Percentiles rank a stretch among this genome's conserved stretches.
These are phyloP conservation scores for Phycomyces nitens DNA, from an alignment of 192 early-diverging fungal species.

Conservation along the genomic window DNA sequence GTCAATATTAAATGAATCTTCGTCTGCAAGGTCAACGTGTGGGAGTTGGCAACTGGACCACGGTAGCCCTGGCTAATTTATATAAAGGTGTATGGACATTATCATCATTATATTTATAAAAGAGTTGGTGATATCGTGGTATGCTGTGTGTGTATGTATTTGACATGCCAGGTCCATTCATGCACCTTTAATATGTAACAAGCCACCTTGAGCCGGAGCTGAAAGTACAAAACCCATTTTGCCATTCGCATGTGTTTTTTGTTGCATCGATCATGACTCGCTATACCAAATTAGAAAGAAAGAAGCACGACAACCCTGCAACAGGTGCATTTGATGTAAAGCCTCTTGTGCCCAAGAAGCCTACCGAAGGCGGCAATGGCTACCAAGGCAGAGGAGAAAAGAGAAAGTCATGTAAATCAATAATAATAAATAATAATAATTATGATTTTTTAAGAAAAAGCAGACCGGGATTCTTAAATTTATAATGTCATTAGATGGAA, in stretches of 20 bases:
- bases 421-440: neutral
- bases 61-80: no score
- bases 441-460: no score
- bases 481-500: neutral
- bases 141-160: no score
- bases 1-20: no score
- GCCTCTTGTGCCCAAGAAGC: slow-evolving; percentile 18
- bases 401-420: slow-evolving; percentile 10
- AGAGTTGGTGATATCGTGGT: no score
- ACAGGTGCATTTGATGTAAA: slow-evolving; percentile 29
- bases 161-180: no score
- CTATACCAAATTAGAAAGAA: slow-evolving; percentile 44
- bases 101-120: no score
- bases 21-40: no score
- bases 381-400: slow-evolving; percentile 14
- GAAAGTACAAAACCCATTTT: neutral
- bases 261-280: slow-evolving; percentile 37
- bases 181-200: no score
- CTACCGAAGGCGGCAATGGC: slow-evolving; percentile 15
- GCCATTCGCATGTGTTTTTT: neutral
- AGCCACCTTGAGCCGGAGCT: neutral
- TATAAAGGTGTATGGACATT: no score
- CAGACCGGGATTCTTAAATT: no score
- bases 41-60: no score
- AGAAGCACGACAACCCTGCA: slow-evolving; percentile 33